Evolutionary conservation across 805 yeast genomes (phyloP).

Genomic region (Yarrowia sp.): DNA sequence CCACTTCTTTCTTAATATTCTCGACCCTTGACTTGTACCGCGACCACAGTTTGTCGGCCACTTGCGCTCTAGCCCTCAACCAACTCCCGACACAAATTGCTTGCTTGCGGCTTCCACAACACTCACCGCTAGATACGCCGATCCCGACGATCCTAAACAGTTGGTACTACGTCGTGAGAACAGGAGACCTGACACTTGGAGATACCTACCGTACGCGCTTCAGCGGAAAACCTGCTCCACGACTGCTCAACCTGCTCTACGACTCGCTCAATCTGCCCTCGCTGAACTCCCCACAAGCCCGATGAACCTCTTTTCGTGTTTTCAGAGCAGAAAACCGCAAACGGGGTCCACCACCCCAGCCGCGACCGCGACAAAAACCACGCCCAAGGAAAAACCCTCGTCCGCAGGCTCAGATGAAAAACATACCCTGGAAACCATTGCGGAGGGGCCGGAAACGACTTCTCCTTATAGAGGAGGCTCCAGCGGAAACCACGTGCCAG

Average conservation of each 20-base stretch:
- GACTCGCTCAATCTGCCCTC: background rate
- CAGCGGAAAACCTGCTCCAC: background rate
- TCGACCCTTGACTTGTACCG: conserved; percentile 10
- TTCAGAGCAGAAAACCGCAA: conserved; percentile 22
- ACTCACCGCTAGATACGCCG: conserved; percentile 8
- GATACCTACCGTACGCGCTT: background rate
- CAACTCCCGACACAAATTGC: background rate
- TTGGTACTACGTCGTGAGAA: conserved; percentile 5
- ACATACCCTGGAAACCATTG: conserved; percentile 19
- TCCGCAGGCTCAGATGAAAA: conserved; percentile 32
- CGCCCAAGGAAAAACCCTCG: conserved; percentile 3
- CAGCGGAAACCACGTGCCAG: conserved; percentile 11
- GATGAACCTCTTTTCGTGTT: conserved; percentile 35
- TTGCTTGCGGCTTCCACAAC: background rate
- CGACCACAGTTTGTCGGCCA: background rate
- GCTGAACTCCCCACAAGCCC: background rate
- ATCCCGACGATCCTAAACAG: conserved; percentile 32
- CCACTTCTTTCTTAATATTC: conserved; percentile 14
- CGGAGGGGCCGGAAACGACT: conserved; percentile 17
- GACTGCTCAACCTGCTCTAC: background rate
- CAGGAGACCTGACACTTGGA: conserved; percentile 12
- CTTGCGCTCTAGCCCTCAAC: background rate
- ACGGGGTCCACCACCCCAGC: conserved; percentile 16
- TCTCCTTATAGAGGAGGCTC: conserved; percentile 10
- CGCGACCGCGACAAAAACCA: background rate